Evolutionary conservation across 805 yeast genomes (phyloP).

Genomic region (Wickerhamiella slavikovae): DNA sequence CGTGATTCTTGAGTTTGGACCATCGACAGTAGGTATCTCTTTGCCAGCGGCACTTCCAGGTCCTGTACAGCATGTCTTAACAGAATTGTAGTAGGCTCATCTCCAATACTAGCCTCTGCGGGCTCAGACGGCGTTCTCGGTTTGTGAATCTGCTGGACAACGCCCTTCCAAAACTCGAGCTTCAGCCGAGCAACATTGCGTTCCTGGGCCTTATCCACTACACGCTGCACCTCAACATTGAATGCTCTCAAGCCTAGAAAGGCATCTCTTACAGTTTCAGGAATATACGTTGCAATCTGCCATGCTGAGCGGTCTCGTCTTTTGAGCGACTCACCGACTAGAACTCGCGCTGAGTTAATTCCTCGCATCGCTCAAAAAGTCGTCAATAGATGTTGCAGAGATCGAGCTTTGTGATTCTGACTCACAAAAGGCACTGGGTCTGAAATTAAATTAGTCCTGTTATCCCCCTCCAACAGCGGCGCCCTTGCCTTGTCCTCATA

Average conservation of each 20-base stretch:
- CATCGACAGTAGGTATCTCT: constrained; percentile 35
- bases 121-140: constrained; percentile 11
- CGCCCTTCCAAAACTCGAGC: constrained; percentile 57
- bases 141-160: constrained; percentile 27
- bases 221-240: constrained; percentile 39
- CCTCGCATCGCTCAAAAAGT: neutral
- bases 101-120: no score
- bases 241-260: constrained; percentile 46
- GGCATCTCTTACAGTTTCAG: constrained; percentile 33
- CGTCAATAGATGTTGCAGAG: no score
- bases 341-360: neutral
- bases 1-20: constrained; percentile 37
- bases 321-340: constrained; percentile 19
- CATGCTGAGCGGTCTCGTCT: constrained; percentile 40
- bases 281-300: constrained; percentile 47
- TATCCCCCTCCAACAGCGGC: no score
- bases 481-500: no score
- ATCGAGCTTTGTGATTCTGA: no score
- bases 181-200: constrained; percentile 25
- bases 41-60: constrained; percentile 29
- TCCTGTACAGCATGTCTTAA: constrained; percentile 28
- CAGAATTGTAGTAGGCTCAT: constrained; percentile 47
- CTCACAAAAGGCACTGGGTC: no score
- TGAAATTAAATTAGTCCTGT: no score
- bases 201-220: constrained; percentile 22